phyloP scores from a whole-genome alignment of 129 eudicot genomes.

The Flaveria trinervia region DNA sequence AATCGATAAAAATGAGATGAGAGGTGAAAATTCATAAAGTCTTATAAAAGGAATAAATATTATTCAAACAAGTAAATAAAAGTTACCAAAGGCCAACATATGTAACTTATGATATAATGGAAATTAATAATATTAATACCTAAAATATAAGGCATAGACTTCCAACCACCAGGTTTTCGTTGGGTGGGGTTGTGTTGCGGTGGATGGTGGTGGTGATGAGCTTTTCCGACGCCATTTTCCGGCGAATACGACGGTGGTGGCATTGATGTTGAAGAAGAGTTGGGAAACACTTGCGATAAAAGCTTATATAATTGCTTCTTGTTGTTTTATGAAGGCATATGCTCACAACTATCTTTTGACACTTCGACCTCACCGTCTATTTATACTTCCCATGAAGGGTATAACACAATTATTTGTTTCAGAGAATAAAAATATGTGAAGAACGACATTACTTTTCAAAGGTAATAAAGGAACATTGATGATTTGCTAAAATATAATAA shows the following conservation, averaged over 20 bases:
- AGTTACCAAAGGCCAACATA: neutral
- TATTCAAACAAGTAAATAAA: neutral
- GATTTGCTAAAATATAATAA: too few relatives aligned
- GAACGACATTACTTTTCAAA: neutral
- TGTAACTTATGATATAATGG: neutral
- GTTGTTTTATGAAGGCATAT: conserved; percentile 20
- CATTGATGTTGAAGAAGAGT: conserved; percentile 31
- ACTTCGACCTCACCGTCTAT: conserved; percentile 21
- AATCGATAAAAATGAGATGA: neutral
- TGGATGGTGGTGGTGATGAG: conserved; percentile 13
- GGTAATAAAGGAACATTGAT: neutral
- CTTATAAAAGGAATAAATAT: neutral
- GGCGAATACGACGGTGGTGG: conserved; percentile 33
- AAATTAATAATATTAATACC: conserved; percentile 33
- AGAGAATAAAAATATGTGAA: neutral
- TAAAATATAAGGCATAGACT: conserved; percentile 73
- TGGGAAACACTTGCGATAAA: conserved; percentile 7
- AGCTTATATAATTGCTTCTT: conserved; percentile 20
- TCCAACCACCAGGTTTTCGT: conserved; percentile 85
- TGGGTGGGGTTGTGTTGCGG: conserved; percentile 12
- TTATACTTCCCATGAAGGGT: conserved; percentile 27
- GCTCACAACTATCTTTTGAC: conserved; percentile 10
- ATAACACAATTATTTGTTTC: conserved; percentile 2
- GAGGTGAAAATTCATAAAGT: neutral
- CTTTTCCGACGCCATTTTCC: conserved; percentile 40